These are phyloP conservation scores for Chlorociboria aeruginascens DNA, from an alignment of 495 filamentous ascomycete genomes.

Conservation along the genomic window DNA sequence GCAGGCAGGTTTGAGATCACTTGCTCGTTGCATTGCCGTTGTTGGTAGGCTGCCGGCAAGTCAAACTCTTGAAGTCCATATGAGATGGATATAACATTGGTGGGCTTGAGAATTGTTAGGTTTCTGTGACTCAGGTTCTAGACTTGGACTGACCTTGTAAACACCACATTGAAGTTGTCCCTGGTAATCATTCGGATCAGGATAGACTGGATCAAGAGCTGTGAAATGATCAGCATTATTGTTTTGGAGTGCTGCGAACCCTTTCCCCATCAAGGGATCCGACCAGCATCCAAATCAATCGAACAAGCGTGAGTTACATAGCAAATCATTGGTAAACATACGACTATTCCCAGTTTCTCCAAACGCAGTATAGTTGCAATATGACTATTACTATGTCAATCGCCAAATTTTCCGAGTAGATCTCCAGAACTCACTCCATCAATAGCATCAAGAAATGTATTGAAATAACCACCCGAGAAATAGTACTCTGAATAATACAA, in stretches of 20 bases:
- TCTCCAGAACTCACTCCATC: conserved; percentile 39
- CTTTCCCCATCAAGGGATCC: conserved; percentile 1
- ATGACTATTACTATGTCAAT: conserved; percentile 50
- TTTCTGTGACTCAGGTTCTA: background rate
- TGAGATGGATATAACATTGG: conserved; percentile 48
- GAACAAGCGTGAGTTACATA: background rate
- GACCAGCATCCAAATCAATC: background rate
- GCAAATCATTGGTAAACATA: conserved; percentile 11
- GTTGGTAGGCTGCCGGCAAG: conserved; percentile 39
- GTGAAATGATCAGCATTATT: background rate
- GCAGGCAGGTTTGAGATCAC: background rate
- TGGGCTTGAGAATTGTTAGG: conserved; percentile 12
- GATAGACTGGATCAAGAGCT: conserved; percentile 38
- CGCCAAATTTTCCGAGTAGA: conserved; percentile 17
- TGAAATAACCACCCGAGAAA: conserved; percentile 14
- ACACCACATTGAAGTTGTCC: conserved; percentile 49
- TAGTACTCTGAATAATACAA: conserved; percentile 18
- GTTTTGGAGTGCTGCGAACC: conserved; percentile 7
- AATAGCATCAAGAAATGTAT: conserved; percentile 46
- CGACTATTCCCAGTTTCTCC: conserved; percentile 23
- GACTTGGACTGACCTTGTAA: conserved; percentile 21
- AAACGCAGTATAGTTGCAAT: conserved; percentile 41
- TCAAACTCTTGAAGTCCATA: conserved; percentile 42
- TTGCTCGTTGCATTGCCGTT: conserved; percentile 44
- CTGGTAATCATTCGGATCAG: conserved; percentile 38